A percentile compares a stretch with the other conserved stretches of the same genome.
These are phyloP conservation scores for Tulasnella sp. DNA, from an alignment of 768 basidiomycete species.

Conservation along the genomic window DNA sequence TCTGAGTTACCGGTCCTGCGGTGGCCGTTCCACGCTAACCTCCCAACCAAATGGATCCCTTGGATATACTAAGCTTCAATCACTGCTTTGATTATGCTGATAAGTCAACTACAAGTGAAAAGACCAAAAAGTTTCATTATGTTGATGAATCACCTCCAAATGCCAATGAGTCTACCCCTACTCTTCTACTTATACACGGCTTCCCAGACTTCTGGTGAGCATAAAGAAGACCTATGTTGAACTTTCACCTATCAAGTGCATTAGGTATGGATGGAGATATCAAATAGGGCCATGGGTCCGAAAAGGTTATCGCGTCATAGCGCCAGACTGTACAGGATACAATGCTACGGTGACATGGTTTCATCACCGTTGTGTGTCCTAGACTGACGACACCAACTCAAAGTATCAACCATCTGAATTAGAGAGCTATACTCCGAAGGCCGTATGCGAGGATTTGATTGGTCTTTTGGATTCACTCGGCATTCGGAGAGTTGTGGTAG, in stretches of 20 bases:
- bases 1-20: too few species aligned
- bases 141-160: conserved; percentile 48
- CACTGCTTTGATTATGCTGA: conserved; percentile 35
- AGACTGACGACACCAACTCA: not conserved
- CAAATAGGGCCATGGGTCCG: conserved; percentile 60
- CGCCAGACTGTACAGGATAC: conserved; percentile 41
- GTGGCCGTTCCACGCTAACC: too few species aligned
- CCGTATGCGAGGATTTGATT: conserved; percentile 46
- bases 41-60: conserved; percentile 31
- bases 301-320: conserved; percentile 49
- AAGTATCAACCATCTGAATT: conserved; percentile 40
- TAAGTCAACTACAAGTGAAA: conserved; percentile 41
- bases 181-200: conserved; percentile 65
- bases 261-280: conserved; percentile 61
- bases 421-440: conserved; percentile 45
- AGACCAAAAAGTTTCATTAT: conserved; percentile 47
- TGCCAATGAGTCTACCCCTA: conserved; percentile 32
- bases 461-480: conserved; percentile 47
- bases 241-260: not conserved
- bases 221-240: not conserved
- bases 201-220: conserved; percentile 53
- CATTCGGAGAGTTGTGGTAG: conserved; percentile 30
- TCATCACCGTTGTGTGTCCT: not conserved
- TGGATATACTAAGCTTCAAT: conserved; percentile 33
- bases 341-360: conserved; percentile 33